phyloP scores from a whole-genome alignment of 148 eudicot species.

The Arctostaphylos glauca region DNA sequence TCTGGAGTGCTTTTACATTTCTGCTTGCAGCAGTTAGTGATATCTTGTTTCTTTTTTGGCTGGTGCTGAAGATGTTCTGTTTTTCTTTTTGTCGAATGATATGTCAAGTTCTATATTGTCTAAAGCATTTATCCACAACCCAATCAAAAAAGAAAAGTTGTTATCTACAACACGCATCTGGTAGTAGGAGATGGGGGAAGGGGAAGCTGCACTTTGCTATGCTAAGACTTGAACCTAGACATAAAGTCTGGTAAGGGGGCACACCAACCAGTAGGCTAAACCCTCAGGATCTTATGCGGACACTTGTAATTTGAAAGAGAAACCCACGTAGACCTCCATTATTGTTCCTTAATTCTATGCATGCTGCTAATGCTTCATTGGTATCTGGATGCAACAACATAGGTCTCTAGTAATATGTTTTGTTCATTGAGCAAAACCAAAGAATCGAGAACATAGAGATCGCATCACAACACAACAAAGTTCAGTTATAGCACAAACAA shows the following conservation, averaged over 20 bases:
- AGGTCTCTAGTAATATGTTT: background rate
- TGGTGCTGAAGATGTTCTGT: background rate
- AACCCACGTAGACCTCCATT: background rate
- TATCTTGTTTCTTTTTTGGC: background rate
- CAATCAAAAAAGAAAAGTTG: background rate
- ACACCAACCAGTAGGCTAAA: background rate
- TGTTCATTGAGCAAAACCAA: background rate
- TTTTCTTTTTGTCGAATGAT: background rate
- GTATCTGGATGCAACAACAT: background rate
- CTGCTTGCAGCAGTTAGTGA: background rate
- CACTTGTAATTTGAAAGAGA: background rate
- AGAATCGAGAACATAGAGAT: background rate
- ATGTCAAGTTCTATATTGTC: background rate
- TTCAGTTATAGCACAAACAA: background rate
- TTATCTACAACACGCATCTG: background rate
- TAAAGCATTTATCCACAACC: background rate
- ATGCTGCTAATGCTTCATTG: constrained; percentile 1
- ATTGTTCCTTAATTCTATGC: background rate
- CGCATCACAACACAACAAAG: background rate
- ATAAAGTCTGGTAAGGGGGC: background rate
- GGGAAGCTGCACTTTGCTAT: background rate
- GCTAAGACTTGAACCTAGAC: background rate
- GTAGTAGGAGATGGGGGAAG: background rate
- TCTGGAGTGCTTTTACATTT: background rate
- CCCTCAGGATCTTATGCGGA: background rate